Evolutionary conservation across 75 land plant genomes (phyloP), one percentile per base, ranked within the genome.

Genomic region (Selaginella tamariscina): DNA sequence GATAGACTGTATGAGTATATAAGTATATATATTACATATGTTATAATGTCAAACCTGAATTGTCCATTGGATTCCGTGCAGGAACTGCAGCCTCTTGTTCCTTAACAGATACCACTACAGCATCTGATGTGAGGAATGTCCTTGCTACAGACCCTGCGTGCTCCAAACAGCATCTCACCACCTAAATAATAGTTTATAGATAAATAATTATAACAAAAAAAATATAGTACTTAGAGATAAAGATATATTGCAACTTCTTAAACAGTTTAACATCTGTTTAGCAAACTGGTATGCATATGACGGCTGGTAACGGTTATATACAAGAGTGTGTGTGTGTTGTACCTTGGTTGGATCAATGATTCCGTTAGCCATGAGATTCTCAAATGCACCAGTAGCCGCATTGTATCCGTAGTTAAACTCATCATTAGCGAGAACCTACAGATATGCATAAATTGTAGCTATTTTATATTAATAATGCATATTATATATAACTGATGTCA

Each of bases 331-430:
- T 5, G 15, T 39, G 5, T 15, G 11, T 39, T 39, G 49, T 74
- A 87, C 96, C 92, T 88, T 88, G 9, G 93, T 32, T 15, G 96
- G 96, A 79, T 91, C 96, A 30, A 91, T 77, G 21, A 91, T 88
- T 54, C 93, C 93, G 68, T 82, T 84, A 63, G 78, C 74, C 78
- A 91, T 88, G 49, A 91, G 74, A 67, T 91, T 88, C 68, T 91
- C 96, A 63, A 85, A 91, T 9, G 32, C 27, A 56, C 85, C 79
- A 59, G 65, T 91, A 1, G 93, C 93, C 32, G 96, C 96, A 79
- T 91, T 91, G 64, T 91, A 91, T 18, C 96, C 96, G 70, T 70
- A 88, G 1, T 59, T 77, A 5, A 77, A 56, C 69, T 88, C 75
- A 65, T 78, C 81, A 65, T 39, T 77, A 1, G 88, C 68, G 62